A percentile compares a stretch with the other conserved stretches of the same genome.
Evolutionary conservation across 2,329 filamentous ascomycete genomes (phyloP).

Genomic region (Aspergillus terreus): DNA sequence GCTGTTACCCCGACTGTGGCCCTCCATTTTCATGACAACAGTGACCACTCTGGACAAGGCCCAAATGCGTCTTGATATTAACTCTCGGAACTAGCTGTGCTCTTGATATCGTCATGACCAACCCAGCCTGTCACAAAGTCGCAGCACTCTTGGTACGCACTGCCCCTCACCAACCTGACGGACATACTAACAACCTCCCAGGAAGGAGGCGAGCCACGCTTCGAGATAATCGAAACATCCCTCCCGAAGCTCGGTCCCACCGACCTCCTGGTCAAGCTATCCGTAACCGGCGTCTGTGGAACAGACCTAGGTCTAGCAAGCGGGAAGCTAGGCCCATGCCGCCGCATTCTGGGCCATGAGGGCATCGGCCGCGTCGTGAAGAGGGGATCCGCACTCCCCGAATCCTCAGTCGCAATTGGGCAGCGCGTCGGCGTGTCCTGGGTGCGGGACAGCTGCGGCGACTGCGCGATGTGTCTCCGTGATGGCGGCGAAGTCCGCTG

Average conservation of each 20-base stretch:
- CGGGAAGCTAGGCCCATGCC: constrained; percentile 1
- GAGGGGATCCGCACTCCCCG: constrained; percentile 27
- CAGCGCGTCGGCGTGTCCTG: constrained; percentile 20
- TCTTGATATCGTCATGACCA: too few relatives aligned
- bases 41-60: too few relatives aligned
- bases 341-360: constrained; percentile 37
- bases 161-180: too few relatives aligned
- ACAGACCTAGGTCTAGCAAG: constrained; percentile 6
- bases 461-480: constrained; percentile 17
- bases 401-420: constrained; percentile 17
- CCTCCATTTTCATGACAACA: too few relatives aligned
- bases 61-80: too few relatives aligned
- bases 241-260: background rate
- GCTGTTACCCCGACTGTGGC: too few relatives aligned
- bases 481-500: constrained; percentile 16
- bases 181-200: too few relatives aligned
- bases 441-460: constrained; percentile 16
- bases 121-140: too few relatives aligned
- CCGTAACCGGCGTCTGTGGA: constrained; percentile 10
- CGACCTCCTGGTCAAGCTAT: constrained; percentile 11
- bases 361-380: constrained; percentile 41
- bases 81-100: too few relatives aligned
- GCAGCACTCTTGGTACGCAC: too few relatives aligned
- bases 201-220: too few relatives aligned
- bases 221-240: too few relatives aligned